These are phyloP conservation scores for Galerina marginata DNA, from an alignment of 768 basidiomycete genomes.

Conservation along the genomic window DNA sequence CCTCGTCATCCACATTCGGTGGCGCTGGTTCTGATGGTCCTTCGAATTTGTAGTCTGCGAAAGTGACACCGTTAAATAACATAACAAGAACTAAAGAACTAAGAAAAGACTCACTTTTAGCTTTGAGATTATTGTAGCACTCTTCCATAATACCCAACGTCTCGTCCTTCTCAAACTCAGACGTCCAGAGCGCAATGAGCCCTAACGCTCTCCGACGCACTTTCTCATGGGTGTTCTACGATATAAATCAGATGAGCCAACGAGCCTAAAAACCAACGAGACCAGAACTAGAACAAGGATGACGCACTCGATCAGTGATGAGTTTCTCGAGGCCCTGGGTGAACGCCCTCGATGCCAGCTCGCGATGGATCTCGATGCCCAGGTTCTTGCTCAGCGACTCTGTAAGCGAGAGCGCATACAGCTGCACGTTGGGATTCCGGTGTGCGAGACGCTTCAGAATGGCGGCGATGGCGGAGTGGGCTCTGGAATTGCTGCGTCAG, in stretches of 20 bases:
- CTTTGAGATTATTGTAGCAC: constrained; percentile 79
- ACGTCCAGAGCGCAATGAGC: constrained; percentile 83
- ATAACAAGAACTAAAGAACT: not conserved
- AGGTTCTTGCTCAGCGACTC: constrained; percentile 95
- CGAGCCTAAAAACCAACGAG: no score
- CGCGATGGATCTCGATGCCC: constrained; percentile 76
- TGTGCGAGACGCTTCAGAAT: constrained; percentile 91
- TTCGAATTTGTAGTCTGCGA: constrained; percentile 77
- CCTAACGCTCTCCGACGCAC: constrained; percentile 78
- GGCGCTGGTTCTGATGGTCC: constrained; percentile 65
- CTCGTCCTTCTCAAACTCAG: constrained; percentile 80
- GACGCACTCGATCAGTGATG: constrained; percentile 81
- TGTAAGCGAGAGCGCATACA: constrained; percentile 86
- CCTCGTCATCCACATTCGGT: constrained; percentile 76
- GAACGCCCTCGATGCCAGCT: constrained; percentile 89
- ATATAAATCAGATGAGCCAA: constrained; percentile 1
- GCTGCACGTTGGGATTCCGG: constrained; percentile 95
- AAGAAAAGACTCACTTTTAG: constrained; percentile 64
- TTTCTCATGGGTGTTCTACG: constrained; percentile 87
- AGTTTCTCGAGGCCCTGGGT: constrained; percentile 88
- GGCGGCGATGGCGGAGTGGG: constrained; percentile 83
- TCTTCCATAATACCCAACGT: constrained; percentile 91
- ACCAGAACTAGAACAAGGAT: constrained; percentile 3
- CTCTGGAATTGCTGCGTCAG: constrained; percentile 51
- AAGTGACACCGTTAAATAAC: not conserved